phyloP scores from a whole-genome alignment of 2,329 filamentous ascomycete species.

The Neocucurbitaria cava region DNA sequence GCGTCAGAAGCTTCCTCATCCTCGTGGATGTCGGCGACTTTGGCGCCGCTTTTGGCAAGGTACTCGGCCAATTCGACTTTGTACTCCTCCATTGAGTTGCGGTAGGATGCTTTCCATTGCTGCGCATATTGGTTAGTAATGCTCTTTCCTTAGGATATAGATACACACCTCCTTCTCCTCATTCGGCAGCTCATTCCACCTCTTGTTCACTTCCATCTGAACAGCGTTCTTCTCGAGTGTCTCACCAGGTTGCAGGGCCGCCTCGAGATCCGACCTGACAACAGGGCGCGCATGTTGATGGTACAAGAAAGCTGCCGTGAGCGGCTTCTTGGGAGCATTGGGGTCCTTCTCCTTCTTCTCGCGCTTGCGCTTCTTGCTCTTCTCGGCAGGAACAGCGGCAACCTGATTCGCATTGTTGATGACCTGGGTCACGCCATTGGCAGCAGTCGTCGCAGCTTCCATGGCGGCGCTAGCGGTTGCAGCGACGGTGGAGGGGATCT shows the following conservation, averaged over 20 bases:
- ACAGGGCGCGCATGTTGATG: slow-evolving; percentile 85
- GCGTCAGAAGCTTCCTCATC: slow-evolving; percentile 38
- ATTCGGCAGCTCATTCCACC: slow-evolving; percentile 81
- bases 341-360: slow-evolving; percentile 81
- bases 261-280: slow-evolving; percentile 71
- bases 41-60: slow-evolving; percentile 54
- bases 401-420: slow-evolving; percentile 19
- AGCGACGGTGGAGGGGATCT: slow-evolving; percentile 53
- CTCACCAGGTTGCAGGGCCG: slow-evolving; percentile 64
- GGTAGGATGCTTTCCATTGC: slow-evolving; percentile 60
- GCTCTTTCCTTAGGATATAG: not conserved
- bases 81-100: slow-evolving; percentile 60
- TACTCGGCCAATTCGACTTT: slow-evolving; percentile 63
- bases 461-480: slow-evolving; percentile 36
- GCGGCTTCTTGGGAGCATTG: slow-evolving; percentile 90
- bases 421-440: slow-evolving; percentile 28
- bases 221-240: slow-evolving; percentile 84
- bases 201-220: slow-evolving; percentile 82
- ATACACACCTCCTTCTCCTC: slow-evolving; percentile 71
- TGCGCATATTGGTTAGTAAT: slow-evolving; percentile 12
- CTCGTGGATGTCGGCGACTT: slow-evolving; percentile 54
- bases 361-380: slow-evolving; percentile 74
- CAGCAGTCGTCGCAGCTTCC: slow-evolving; percentile 34
- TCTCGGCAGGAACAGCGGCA: slow-evolving; percentile 23
- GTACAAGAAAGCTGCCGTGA: slow-evolving; percentile 95